Evolutionary conservation across 192 early-diverging fungal genomes (phyloP).

Genomic region (Haplosporangium gracile): DNA sequence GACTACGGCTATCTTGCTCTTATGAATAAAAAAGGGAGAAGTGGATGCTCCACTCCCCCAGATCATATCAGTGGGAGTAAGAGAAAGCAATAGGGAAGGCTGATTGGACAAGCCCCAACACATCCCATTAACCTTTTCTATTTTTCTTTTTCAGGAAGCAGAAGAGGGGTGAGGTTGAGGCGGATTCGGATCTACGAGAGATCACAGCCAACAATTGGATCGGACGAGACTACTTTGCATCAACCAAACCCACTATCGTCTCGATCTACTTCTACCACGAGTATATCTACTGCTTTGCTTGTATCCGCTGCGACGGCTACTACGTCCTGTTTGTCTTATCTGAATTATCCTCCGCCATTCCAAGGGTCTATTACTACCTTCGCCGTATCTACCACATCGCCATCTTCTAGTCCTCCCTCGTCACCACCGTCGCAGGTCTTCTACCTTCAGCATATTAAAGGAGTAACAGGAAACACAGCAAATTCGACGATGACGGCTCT

Average conservation of each 20-base stretch:
- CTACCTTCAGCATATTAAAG: not conserved
- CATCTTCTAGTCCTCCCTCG: not conserved
- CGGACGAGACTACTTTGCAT: not conserved
- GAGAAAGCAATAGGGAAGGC: not conserved
- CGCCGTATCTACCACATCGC: not conserved
- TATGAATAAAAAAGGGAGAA: constrained; percentile 2
- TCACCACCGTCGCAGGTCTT: not conserved
- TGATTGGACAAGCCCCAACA: not conserved
- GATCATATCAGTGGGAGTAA: not conserved
- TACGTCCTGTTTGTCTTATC: not conserved
- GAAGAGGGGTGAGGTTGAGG: not conserved
- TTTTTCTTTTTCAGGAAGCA: not conserved
- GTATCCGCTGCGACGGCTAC: not conserved
- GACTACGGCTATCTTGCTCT: not conserved
- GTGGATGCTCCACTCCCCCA: not conserved
- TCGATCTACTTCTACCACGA: not conserved
- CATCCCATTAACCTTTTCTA: not conserved
- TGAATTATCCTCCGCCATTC: not conserved
- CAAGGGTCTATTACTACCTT: not conserved
- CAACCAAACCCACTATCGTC: not conserved
- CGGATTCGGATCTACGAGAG: too few species aligned
- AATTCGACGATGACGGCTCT: not conserved
- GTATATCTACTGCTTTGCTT: not conserved
- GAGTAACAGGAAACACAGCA: not conserved
- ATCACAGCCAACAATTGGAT: not conserved